Evolutionary conservation across 23 red algal genomes (phyloP).

Genomic region (Gracilaria domingensis): DNA sequence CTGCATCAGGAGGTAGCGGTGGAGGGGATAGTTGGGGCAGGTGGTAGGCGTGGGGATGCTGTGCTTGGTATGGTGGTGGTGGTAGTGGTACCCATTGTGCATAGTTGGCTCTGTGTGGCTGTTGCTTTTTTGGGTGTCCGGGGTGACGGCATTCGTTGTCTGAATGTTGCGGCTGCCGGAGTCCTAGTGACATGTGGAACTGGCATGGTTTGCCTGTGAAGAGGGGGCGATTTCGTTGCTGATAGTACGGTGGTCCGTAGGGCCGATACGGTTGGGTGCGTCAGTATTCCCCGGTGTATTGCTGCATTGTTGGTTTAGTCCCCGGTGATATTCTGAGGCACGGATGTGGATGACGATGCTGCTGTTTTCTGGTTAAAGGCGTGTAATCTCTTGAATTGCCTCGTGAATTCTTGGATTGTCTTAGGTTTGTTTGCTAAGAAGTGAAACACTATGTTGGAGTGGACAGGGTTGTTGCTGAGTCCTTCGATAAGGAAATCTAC

Average conservation of each 20-base stretch:
- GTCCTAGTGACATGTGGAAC: no score
- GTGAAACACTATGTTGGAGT: background rate
- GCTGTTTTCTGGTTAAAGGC: background rate
- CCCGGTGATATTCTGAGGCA: background rate
- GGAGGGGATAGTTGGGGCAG: background rate
- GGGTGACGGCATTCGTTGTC: constrained; percentile 26
- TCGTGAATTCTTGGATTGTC: background rate
- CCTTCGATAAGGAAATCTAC: background rate
- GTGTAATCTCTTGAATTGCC: background rate
- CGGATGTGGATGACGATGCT: background rate
- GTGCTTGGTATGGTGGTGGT: background rate
- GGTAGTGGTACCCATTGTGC: background rate
- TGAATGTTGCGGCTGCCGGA: background rate
- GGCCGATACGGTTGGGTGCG: no score
- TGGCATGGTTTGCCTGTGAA: no score
- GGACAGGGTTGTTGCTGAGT: background rate
- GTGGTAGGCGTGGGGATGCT: background rate
- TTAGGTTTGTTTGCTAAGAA: background rate
- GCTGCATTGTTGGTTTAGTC: background rate
- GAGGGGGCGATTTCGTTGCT: no score
- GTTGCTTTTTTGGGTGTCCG: background rate
- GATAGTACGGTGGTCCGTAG: no score
- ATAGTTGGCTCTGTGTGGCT: background rate
- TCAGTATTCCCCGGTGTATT: no score
- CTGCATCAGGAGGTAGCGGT: background rate